Evolutionary conservation across 805 yeast genomes (phyloP).

Genomic region (Spathaspora sp.): DNA sequence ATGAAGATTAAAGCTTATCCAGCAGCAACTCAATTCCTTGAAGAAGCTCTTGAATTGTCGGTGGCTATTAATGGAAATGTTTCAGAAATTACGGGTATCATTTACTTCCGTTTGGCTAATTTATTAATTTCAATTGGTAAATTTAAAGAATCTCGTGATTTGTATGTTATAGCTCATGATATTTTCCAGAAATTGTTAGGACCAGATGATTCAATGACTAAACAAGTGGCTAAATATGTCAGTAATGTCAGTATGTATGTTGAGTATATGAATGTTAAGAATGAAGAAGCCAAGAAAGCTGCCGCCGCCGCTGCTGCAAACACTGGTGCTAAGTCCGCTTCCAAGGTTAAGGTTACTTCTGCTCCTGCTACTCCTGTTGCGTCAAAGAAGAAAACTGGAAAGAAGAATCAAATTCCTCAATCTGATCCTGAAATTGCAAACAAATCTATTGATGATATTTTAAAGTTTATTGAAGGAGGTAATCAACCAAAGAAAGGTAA

Average conservation of each 20-base stretch:
- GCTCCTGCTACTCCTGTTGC: constrained; percentile 5
- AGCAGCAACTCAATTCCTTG: constrained; percentile 51
- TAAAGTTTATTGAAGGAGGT: constrained; percentile 66
- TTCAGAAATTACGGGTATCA: constrained; percentile 59
- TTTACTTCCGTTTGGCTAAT: constrained; percentile 56
- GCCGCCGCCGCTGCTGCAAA: constrained; percentile 16
- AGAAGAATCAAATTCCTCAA: constrained; percentile 17
- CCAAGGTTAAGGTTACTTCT: constrained; percentile 14
- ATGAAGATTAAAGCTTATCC: constrained; percentile 46
- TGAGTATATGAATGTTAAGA: constrained; percentile 41
- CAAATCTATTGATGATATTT: constrained; percentile 68
- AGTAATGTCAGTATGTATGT: constrained; percentile 50
- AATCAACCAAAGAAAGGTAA: constrained; percentile 4
- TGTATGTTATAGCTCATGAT: constrained; percentile 52
- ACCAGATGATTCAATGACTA: constrained; percentile 60
- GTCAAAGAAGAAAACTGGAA: constrained; percentile 11
- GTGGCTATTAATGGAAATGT: constrained; percentile 50
- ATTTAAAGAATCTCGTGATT: constrained; percentile 52
- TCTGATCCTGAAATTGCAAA: constrained; percentile 54
- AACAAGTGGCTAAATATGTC: constrained; percentile 64
- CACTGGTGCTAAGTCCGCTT: constrained; percentile 18
- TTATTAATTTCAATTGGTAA: constrained; percentile 50
- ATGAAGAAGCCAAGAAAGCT: constrained; percentile 25
- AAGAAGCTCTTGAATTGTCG: constrained; percentile 51
- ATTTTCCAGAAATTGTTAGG: constrained; percentile 61